These are phyloP conservation scores for Aspergillus transmontanensis DNA, from an alignment of 2,329 filamentous ascomycete genomes.

Conservation along the genomic window DNA sequence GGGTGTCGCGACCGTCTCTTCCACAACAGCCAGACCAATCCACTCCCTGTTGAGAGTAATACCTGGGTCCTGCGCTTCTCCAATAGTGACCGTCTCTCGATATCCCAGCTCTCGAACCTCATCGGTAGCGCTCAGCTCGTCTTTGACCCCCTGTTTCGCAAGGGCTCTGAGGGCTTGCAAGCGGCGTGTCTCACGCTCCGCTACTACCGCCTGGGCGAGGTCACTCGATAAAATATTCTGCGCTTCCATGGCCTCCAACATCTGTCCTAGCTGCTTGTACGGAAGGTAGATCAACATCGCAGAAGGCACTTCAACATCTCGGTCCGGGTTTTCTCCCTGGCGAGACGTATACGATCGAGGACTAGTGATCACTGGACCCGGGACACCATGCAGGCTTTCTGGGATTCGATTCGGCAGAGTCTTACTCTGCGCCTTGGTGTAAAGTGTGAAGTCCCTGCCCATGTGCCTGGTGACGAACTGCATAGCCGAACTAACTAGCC, in stretches of 20 bases:
- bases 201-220: slow-evolving; percentile 25
- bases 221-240: slow-evolving; percentile 16
- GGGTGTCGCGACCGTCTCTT: neutral
- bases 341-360: slow-evolving; percentile 21
- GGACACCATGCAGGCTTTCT: slow-evolving; percentile 14
- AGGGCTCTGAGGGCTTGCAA: slow-evolving; percentile 21
- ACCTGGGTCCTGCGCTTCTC: neutral
- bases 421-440: slow-evolving; percentile 25
- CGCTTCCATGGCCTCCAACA: slow-evolving; percentile 23
- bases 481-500: slow-evolving; percentile 21
- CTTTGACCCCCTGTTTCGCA: neutral
- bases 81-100: slow-evolving; percentile 21
- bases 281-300: slow-evolving; percentile 33
- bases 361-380: slow-evolving; percentile 15
- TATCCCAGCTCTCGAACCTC: slow-evolving; percentile 24
- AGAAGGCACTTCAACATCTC: slow-evolving; percentile 24
- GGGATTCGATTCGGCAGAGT: slow-evolving; percentile 31
- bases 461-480: slow-evolving; percentile 27
- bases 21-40: slow-evolving; percentile 15
- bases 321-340: slow-evolving; percentile 17
- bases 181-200: slow-evolving; percentile 34
- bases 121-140: neutral
- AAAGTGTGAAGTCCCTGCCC: slow-evolving; percentile 26
- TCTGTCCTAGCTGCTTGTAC: slow-evolving; percentile 23
- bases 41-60: slow-evolving; percentile 19